Evolutionary conservation across 768 basidiomycete species (phyloP).

Genomic region (Chiua virens): DNA sequence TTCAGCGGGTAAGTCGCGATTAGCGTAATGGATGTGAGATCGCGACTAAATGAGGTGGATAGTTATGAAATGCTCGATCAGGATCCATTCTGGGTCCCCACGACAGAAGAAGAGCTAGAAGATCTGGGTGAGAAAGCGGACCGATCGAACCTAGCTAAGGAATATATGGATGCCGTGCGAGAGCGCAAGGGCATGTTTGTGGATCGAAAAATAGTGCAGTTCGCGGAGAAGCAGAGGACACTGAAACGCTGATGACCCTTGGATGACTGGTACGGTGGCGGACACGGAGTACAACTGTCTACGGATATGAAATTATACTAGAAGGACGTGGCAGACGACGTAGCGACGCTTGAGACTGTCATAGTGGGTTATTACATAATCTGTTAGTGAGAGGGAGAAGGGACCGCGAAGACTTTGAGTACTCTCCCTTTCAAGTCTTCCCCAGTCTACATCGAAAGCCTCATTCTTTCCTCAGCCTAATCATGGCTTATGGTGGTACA

Average conservation of each 20-base stretch:
- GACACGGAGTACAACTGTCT: not conserved
- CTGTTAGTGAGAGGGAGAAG: conserved; percentile 7
- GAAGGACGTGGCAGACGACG: conserved; percentile 4
- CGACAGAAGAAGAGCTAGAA: conserved; percentile 94
- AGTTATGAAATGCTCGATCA: conserved; percentile 92
- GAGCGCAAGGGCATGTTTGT: conserved; percentile 95
- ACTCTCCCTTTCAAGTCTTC: conserved; percentile 12
- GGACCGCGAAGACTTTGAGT: conserved; percentile 9
- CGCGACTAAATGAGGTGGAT: conserved; percentile 16
- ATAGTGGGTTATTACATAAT: conserved; percentile 26
- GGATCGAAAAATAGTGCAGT: conserved; percentile 91
- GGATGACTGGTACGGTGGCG: not conserved
- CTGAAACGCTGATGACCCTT: conserved; percentile 49
- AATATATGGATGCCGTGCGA: conserved; percentile 88
- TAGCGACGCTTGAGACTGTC: conserved; percentile 13
- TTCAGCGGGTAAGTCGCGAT: conserved; percentile 77
- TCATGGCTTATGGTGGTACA: conserved; percentile 27
- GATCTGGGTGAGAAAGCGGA: conserved; percentile 97
- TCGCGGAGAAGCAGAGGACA: conserved; percentile 97
- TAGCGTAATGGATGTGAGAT: not conserved
- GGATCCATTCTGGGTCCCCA: conserved; percentile 98
- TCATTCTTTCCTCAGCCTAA: conserved; percentile 1
- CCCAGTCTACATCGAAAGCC: not conserved
- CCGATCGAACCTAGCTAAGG: conserved; percentile 87
- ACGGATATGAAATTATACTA: conserved; percentile 10